Base-by-base conservation (phyloP, 495 filamentous ascomycete genomes). In the Hyphodiscus hymeniophilus region DNA sequence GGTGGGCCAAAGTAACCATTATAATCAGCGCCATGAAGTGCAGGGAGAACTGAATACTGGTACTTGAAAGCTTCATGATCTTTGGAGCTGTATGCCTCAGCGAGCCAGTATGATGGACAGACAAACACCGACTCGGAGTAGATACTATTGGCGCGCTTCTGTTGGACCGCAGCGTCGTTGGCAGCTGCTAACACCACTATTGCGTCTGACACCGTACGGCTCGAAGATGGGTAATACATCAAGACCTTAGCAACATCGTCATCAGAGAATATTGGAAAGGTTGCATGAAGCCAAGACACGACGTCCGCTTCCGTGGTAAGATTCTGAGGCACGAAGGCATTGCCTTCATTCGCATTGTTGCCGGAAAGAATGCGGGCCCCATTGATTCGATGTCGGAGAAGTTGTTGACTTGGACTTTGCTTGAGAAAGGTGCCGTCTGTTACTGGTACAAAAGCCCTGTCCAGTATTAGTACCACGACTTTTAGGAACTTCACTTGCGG, bases 381-480 rank as follows among this genome's bases (percentile, higher is more conserved):
- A 49, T 76, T 79, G 10, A 82, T 66, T 48, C 61, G 55, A 42
- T 71, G 71, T 18, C 60, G 48, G 4, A 62, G 48, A 7, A 84
- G 63, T 55, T 82, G 76, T 49, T 66, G 57, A 22, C 63, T 71
- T 11, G 80, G 79, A 5, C 64, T 63, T 17, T 76, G 64, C 38
- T 66, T 65, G 45, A 84, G 61, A 49, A 81, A 74, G 3, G n/a
- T 60, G 3, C 74, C 80, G 50, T 86, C 82, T 2, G 77, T 76
- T 2, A 84, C 81, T 7, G 81, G 81, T 21, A 78, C 55, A 52
- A 84, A 83, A 1, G 66, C 77, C 73, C 75, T n/a, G n/a, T n/a
- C n/a, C n/a, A n/a, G n/a, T n/a, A n/a, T n/a, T n/a, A n/a, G n/a
- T n/a, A n/a, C n/a, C n/a, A n/a, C n/a, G n/a, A n/a, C n/a, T n/a